Evolutionary conservation across 2,329 filamentous ascomycete genomes (phyloP), one percentile per base, ranked within the genome.

Genomic region (Phyllosticta capitalensis): DNA sequence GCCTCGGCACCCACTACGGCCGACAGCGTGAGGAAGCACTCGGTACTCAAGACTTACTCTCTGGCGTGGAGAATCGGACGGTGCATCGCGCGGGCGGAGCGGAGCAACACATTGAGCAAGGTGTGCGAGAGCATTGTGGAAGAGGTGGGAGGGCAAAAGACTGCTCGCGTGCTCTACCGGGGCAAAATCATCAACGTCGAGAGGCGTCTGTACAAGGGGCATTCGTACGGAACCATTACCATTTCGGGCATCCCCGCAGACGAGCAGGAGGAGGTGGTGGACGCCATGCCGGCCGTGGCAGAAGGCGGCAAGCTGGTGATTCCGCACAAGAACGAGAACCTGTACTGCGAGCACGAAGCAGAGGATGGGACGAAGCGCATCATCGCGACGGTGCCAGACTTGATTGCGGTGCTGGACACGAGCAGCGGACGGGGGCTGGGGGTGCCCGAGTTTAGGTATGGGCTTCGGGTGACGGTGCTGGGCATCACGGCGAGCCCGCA

Each of bases 311-410:
- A 68, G 28, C 71, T 87, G 67, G 85, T 82, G 67, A 84, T 89
- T 54, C 85, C 85, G 0, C 88, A 88, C 75, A 88, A 88, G 72
- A 89, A 89, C 69, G 85, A 89, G 67, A 89, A 88, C 65, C 85
- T 89, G 52, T 81, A 81, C n/a, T 85, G 81, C 61, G 70, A 64
- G 61, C 71, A 59, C 56, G 65, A 64, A 66, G 72, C 64, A 12
- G 66, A 69, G 6, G 68, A 68, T 0, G 66, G 71, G 54, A 69
- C 72, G 54, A 67, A 67, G 49, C 72, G 69, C 48, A 73, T 78
- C 7, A 64, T 81, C 5, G 78, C 77, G 1, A 75, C 75, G 9
- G 78, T 80, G 3, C 78, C 79, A 0, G 51, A 61, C 59, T 30
- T 58, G 55, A 55, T 58, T 28, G 54, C 54, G 30, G 38, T 62